phyloP scores from a whole-genome alignment of 768 basidiomycete species.

The Aureoboletus auriporus region DNA sequence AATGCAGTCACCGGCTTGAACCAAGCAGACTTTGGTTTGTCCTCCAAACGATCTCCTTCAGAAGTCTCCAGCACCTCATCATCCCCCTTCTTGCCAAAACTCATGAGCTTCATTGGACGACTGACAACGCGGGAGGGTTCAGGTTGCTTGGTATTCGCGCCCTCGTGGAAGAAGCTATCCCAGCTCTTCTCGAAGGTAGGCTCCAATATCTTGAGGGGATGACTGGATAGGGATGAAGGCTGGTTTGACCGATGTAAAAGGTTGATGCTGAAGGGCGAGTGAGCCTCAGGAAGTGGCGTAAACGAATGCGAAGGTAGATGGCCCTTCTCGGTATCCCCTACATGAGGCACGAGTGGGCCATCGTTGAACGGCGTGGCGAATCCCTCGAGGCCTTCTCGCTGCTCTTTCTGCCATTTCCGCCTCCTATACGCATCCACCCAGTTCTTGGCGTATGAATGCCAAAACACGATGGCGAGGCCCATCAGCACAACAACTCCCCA shows the following conservation, averaged over 20 bases:
- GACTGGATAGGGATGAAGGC: conserved; percentile 23
- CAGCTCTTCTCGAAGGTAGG: conserved; percentile 39
- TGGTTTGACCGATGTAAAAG: conserved; percentile 38
- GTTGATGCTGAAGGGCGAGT: conserved; percentile 26
- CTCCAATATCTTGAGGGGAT: conserved; percentile 24
- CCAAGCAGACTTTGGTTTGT: conserved; percentile 29
- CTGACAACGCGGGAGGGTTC: conserved; percentile 26
- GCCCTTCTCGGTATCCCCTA: conserved; percentile 24
- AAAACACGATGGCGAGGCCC: conserved; percentile 65
- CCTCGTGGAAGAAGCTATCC: conserved; percentile 41
- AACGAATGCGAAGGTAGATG: conserved; percentile 40
- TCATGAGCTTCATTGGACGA: conserved; percentile 40
- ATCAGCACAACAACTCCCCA: conserved; percentile 85
- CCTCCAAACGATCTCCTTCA: conserved; percentile 21
- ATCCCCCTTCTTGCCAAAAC: conserved; percentile 40
- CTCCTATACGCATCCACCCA: conserved; percentile 45
- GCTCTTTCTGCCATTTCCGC: conserved; percentile 49
- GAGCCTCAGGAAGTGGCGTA: conserved; percentile 45
- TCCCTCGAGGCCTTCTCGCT: conserved; percentile 45
- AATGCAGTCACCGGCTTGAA: conserved; percentile 32
- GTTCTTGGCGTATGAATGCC: conserved; percentile 60
- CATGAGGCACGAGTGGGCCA: conserved; percentile 13
- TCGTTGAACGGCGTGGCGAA: conserved; percentile 29
- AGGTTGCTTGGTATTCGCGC: conserved; percentile 13
- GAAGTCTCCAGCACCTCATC: conserved; percentile 19